Evolutionary conservation across 352 stramenopile genomes (phyloP).

Genomic region (Phytophthora kernoviae): DNA sequence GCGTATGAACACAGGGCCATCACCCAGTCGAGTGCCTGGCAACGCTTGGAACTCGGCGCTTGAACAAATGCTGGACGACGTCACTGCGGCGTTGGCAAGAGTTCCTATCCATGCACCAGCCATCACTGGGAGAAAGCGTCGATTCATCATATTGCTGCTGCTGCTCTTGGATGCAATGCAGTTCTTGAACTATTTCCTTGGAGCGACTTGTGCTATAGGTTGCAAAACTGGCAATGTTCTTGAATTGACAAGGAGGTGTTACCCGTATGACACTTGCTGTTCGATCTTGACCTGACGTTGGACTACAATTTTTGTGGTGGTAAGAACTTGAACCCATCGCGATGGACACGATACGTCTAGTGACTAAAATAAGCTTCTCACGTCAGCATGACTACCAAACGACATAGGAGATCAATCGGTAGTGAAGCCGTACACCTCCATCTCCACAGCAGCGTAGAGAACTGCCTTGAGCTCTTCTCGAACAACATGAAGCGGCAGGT

Average conservation of each 20-base stretch:
- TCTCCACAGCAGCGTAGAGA: constrained; percentile 51
- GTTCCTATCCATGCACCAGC: constrained; percentile 5
- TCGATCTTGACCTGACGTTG: too few relatives aligned
- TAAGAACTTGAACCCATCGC: too few relatives aligned
- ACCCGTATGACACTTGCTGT: too few relatives aligned
- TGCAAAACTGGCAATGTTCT: constrained; percentile 25
- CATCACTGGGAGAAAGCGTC: constrained; percentile 18
- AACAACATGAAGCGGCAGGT: constrained; percentile 92
- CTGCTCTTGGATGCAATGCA: too few relatives aligned
- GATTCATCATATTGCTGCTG: constrained; percentile 10
- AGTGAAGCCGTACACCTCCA: constrained; percentile 68
- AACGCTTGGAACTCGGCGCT: constrained; percentile 59
- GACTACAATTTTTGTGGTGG: too few relatives aligned
- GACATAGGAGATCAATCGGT: constrained; percentile 34
- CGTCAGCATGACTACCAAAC: too few relatives aligned
- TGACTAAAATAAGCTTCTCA: too few relatives aligned
- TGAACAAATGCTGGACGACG: constrained; percentile 46
- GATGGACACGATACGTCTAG: too few relatives aligned
- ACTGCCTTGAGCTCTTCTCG: constrained; percentile 74
- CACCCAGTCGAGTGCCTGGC: constrained; percentile 48
- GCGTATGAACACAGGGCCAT: constrained; percentile 64
- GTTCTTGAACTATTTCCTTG: not conserved
- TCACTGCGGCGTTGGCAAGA: constrained; percentile 13
- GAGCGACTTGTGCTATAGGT: constrained; percentile 1
- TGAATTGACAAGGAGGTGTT: too few relatives aligned